Evolutionary conservation across 129 eudicot genomes (phyloP), one percentile per base, ranked within the genome.

Genomic region (Logfia minima): DNA sequence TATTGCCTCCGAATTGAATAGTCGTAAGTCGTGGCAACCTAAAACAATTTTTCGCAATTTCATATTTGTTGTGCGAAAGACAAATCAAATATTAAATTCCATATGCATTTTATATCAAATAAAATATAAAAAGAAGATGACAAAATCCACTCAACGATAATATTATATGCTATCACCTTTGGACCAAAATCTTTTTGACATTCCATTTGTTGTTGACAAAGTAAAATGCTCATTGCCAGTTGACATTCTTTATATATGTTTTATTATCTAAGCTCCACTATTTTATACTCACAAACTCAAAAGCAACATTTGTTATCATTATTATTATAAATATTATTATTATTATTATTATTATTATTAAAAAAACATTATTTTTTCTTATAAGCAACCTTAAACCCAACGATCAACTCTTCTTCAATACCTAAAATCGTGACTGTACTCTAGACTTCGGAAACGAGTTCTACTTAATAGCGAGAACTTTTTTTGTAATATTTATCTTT

Each of bases 201-300:
- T 69, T 78, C 82, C 64, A 19, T 60, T 78, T 70, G 82, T 35
- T 70, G 77, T 53, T 70, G 24, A 48, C 8, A 70, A 70, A 78
- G 70, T 52, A 60, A 70, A 70, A 78, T 29, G n/a, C 35, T 31
- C 60, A 61, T 69, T 58, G 61, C 24, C 23, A 41, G 76, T 78
- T 70, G 82, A 78, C 76, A 70, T 69, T 68, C 55, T 60, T 63
- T 69, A 26, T 41, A 28, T 10, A 22, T 59, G 17, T 74, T 24
- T 58, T 74, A 74, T 59, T 35, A 56, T 58, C 58, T 7, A 34
- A 56, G 14, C 32, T 41, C 53, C 32, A 72, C 52, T 55, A 14
- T 34, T 56, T 55, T 72, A 19, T 28, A 72, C 66, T 11, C 52
- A 31, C 29, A 43, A 32, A 4, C 51, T 17, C 35, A 7, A 32